phyloP scores from a whole-genome alignment of 345 rosid species.

The Eucalyptus globulus region DNA sequence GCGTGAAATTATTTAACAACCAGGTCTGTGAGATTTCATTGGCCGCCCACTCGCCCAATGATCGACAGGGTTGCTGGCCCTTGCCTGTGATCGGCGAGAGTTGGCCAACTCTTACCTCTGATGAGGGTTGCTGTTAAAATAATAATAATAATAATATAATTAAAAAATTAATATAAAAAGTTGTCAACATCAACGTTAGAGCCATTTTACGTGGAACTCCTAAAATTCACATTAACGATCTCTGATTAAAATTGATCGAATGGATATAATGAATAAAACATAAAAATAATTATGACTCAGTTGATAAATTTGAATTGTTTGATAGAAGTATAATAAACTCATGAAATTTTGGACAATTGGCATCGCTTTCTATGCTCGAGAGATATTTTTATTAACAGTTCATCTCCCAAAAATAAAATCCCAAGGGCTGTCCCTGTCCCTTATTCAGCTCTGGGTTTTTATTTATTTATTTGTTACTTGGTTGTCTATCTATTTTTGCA shows the following conservation, averaged over 20 bases:
- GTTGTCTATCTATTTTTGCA: not conserved
- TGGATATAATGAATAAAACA: rapidly evolving
- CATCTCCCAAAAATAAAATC: rapidly evolving
- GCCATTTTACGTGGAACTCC: too few relatives aligned
- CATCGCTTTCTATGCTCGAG: not conserved
- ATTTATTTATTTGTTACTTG: not conserved
- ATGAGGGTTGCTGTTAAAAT: too few relatives aligned
- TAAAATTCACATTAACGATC: rapidly evolving
- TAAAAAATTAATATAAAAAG: too few relatives aligned
- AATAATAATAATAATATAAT: too few relatives aligned
- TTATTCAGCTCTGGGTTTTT: not conserved
- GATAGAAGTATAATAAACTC: too few relatives aligned
- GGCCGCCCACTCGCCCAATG: not conserved
- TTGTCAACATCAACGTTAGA: rapidly evolving
- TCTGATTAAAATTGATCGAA: too few relatives aligned
- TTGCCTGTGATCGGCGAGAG: not conserved
- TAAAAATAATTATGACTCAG: too few relatives aligned
- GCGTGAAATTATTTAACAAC: not conserved
- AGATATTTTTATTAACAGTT: not conserved
- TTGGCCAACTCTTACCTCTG: not conserved
- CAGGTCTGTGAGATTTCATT: not conserved
- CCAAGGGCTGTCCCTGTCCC: not conserved
- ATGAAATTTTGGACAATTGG: not conserved
- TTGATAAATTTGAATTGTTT: too few relatives aligned
- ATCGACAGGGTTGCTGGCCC: not conserved